A percentile compares a stretch with the other conserved stretches of the same genome.
These are phyloP conservation scores for Nakazawaea molendinolei DNA, from an alignment of 805 yeast species.

Conservation along the genomic window DNA sequence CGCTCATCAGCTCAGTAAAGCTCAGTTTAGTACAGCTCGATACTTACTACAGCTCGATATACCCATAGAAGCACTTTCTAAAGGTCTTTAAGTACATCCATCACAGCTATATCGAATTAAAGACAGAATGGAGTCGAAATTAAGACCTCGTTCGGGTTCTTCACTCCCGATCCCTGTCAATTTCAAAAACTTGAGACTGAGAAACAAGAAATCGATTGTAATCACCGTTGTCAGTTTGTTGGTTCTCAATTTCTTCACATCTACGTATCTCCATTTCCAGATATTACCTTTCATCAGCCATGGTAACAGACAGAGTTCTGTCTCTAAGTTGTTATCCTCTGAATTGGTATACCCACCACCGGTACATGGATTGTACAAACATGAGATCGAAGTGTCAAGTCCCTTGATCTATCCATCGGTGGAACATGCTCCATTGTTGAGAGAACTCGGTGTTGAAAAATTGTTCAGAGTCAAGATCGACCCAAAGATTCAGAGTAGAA, in stretches of 20 bases:
- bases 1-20: too few species aligned
- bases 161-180: slow-evolving; percentile 11
- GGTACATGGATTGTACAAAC: slow-evolving; percentile 36
- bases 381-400: slow-evolving; percentile 42
- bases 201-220: slow-evolving; percentile 2
- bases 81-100: too few species aligned
- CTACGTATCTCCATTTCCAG: slow-evolving; percentile 8
- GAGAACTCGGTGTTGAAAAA: slow-evolving; percentile 46
- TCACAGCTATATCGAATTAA: too few species aligned
- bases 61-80: too few species aligned
- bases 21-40: too few species aligned
- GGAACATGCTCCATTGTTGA: slow-evolving; percentile 58
- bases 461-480: slow-evolving; percentile 44
- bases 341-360: slow-evolving; percentile 2
- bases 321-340: slow-evolving; percentile 8
- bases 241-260: slow-evolving; percentile 9
- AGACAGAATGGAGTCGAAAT: not conserved
- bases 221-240: not conserved
- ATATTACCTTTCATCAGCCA: slow-evolving; percentile 10
- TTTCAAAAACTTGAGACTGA: slow-evolving; percentile 7
- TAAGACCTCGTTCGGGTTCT: slow-evolving; percentile 11
- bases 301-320: slow-evolving; percentile 4
- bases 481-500: slow-evolving; percentile 28
- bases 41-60: too few species aligned
- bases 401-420: slow-evolving; percentile 66